Conservation (phyloP, 2,329 filamentous ascomycete genomes). For the Hymenoscyphus fructigenus region DNA sequence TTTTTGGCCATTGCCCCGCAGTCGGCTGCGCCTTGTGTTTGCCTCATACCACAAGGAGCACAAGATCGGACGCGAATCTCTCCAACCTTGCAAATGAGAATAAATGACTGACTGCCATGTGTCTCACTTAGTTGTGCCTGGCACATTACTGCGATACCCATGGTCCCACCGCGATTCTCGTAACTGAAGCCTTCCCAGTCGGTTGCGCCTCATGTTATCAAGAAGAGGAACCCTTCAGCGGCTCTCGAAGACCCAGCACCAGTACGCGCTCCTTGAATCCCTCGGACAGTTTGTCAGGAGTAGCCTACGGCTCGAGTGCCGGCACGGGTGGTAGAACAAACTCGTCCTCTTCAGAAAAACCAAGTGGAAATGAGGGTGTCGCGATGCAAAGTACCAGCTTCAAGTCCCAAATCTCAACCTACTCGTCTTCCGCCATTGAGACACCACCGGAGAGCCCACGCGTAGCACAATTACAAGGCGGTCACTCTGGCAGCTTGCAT, state of each 20-base stretch:
- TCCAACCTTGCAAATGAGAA: neutral
- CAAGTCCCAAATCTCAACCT: conserved; percentile 35
- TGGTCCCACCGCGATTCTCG: conserved; percentile 68
- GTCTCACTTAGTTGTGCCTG: conserved; percentile 57
- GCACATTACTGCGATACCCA: conserved; percentile 71
- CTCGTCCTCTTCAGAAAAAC: conserved; percentile 22
- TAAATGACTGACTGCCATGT: conserved; percentile 20
- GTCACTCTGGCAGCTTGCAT: conserved; percentile 31
- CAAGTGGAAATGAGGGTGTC: conserved; percentile 17
- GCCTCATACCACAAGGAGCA: conserved; percentile 19
- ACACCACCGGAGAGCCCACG: conserved; percentile 59
- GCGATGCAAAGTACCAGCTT: conserved; percentile 8
- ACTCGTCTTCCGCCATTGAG: conserved; percentile 46
- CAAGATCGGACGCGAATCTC: conserved; percentile 12
- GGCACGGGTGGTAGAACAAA: conserved; percentile 13
- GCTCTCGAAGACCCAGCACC: conserved; percentile 28
- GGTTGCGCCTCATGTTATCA: conserved; percentile 61
- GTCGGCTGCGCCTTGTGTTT: conserved; percentile 13
- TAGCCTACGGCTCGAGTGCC: conserved; percentile 12
- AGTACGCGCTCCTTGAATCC: conserved; percentile 30
- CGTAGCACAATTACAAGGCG: conserved; percentile 38
- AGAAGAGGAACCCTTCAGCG: conserved; percentile 35
- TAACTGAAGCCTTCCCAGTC: conserved; percentile 64
- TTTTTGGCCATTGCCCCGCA: conserved; percentile 17
- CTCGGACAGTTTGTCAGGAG: conserved; percentile 23